Conservation (phyloP, 257 asterid species). For the Rauvolfia tetraphylla region DNA sequence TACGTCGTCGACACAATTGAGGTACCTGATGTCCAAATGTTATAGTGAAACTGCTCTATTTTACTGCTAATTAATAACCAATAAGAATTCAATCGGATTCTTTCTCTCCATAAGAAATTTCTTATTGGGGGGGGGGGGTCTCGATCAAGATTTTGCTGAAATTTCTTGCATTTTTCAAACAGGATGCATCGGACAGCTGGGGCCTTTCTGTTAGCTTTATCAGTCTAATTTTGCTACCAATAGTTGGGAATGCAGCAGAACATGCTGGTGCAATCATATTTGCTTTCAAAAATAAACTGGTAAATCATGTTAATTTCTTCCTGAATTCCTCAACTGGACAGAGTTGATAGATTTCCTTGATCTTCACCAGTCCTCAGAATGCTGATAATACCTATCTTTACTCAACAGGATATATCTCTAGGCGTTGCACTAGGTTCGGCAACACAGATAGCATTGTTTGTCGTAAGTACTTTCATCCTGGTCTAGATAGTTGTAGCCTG, state of each 20-base stretch:
- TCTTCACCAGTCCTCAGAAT: not conserved
- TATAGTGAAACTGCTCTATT: not conserved
- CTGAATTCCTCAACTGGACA: not conserved
- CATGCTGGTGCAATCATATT: slow-evolving; percentile 93
- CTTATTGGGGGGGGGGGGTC: no score
- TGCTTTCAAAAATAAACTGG: slow-evolving; percentile 90
- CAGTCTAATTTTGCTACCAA: slow-evolving; percentile 81
- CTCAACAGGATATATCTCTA: slow-evolving; percentile 33
- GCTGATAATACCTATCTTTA: not conserved
- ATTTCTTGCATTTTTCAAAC: not conserved
- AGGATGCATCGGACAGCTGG: slow-evolving; percentile 82
- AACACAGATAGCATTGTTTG: slow-evolving; percentile 58
- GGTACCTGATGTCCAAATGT: slow-evolving; percentile 29
- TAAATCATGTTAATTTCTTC: slow-evolving; percentile 14
- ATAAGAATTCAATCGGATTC: no score
- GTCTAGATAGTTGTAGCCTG: not conserved
- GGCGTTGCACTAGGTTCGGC: slow-evolving; percentile 50
- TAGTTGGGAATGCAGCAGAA: slow-evolving; percentile 96
- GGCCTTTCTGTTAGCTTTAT: slow-evolving; percentile 81
- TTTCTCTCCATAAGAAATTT: not conserved
- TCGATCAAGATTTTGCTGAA: no score
- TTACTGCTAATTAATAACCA: not conserved
- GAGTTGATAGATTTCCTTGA: no score
- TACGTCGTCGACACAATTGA: slow-evolving; percentile 85
- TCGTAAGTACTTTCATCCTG: slow-evolving; percentile 39